phyloP scores from a whole-genome alignment of 768 basidiomycete genomes.

The Boletus subcaerulescens region DNA sequence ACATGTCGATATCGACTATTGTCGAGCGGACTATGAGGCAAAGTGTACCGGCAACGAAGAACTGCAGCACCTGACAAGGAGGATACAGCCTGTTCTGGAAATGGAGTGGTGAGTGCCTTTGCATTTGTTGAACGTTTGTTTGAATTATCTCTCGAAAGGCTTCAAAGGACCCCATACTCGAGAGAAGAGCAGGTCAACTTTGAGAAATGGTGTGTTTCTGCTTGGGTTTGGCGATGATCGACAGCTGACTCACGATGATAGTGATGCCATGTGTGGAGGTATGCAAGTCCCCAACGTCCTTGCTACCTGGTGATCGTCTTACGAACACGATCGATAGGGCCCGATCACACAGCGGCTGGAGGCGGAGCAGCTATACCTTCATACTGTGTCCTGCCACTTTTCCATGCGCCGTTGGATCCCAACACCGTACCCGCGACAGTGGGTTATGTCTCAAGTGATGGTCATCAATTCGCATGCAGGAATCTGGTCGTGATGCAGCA shows the following conservation, averaged over 20 bases:
- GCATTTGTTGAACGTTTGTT: too few relatives aligned
- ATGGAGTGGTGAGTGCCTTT: constrained; percentile 43
- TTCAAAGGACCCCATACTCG: constrained; percentile 65
- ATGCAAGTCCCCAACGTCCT: background rate
- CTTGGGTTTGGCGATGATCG: background rate
- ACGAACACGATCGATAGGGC: constrained; percentile 35
- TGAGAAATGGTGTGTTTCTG: constrained; percentile 44
- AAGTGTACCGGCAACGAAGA: constrained; percentile 42
- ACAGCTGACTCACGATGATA: constrained; percentile 12
- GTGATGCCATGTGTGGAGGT: constrained; percentile 55
- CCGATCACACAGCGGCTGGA: constrained; percentile 45
- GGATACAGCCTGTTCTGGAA: constrained; percentile 53
- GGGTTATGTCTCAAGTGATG: constrained; percentile 55
- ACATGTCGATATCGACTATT: constrained; percentile 57
- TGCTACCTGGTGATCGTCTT: background rate
- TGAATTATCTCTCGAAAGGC: constrained; percentile 29
- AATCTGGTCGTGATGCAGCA: constrained; percentile 52
- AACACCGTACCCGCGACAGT: constrained; percentile 26
- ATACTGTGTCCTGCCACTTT: constrained; percentile 51
- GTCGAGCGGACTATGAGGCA: constrained; percentile 38
- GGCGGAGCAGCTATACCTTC: constrained; percentile 45
- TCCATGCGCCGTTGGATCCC: constrained; percentile 41
- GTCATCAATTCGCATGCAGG: constrained; percentile 51
- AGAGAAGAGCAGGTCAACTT: constrained; percentile 53
- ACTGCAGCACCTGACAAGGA: constrained; percentile 43